These are phyloP conservation scores for Phyllosticta citrichinensis DNA, from an alignment of 2,329 filamentous ascomycete genomes.

Conservation along the genomic window DNA sequence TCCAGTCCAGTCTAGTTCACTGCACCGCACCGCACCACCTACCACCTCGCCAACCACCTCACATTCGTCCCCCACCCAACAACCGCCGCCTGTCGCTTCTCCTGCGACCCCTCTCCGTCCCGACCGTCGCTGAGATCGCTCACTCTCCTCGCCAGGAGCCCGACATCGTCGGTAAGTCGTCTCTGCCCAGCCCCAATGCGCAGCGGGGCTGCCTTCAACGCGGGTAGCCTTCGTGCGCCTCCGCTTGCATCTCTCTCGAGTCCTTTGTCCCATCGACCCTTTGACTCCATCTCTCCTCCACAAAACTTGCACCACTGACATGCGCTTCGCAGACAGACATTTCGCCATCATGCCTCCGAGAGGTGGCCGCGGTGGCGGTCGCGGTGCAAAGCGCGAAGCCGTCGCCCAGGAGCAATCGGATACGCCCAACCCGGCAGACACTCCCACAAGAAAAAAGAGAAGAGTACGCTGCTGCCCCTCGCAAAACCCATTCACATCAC, in stretches of 20 bases:
- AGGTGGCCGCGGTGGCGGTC: constrained; percentile 8
- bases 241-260: background rate
- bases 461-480: constrained; percentile 24
- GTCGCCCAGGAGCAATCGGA: constrained; percentile 22
- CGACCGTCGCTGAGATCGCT: background rate
- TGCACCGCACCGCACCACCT: background rate
- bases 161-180: constrained; percentile 22
- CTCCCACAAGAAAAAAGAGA: constrained; percentile 38
- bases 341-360: constrained; percentile 4
- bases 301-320: background rate
- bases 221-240: constrained; percentile 17
- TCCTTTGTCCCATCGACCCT: background rate
- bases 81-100: constrained; percentile 13
- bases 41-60: background rate
- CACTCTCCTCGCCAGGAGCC: constrained; percentile 15
- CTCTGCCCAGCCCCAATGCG: constrained; percentile 16
- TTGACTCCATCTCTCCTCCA: background rate
- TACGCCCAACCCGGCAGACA: constrained; percentile 38
- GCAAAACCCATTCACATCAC: background rate
- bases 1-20: too few relatives aligned
- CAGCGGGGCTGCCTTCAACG: constrained; percentile 12
- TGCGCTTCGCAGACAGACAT: background rate
- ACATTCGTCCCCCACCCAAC: background rate
- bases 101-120: constrained; percentile 1
- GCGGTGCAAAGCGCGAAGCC: constrained; percentile 10